phyloP scores from a whole-genome alignment of 163 green algal species.

The Scenedesmus sp. region DNA sequence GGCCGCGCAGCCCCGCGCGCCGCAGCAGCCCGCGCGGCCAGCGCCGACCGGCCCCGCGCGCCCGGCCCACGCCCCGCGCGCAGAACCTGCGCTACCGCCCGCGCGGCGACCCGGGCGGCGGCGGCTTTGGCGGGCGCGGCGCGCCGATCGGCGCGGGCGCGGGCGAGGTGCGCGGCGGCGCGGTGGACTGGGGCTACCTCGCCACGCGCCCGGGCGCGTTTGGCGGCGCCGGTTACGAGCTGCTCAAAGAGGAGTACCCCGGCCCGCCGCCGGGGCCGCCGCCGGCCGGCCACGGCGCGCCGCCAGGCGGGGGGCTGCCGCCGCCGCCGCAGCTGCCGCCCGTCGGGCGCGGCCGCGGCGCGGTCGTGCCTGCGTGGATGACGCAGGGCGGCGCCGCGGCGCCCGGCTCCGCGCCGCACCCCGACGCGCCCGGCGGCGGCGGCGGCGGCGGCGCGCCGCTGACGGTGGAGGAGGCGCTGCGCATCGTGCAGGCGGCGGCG shows the following conservation, averaged over 20 bases:
- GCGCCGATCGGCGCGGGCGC: conserved; percentile 48
- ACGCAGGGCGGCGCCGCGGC: not conserved
- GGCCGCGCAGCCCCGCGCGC: too few species aligned
- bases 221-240: conserved; percentile 30
- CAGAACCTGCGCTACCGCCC: conserved; percentile 53
- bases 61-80: not conserved
- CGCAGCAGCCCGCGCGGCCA: too few species aligned
- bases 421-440: conserved; percentile 1
- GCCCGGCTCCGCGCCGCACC: not conserved
- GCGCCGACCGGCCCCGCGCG: too few species aligned
- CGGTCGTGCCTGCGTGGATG: conserved; percentile 46
- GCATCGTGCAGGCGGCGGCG: conserved; percentile 52
- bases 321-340: conserved; percentile 28
- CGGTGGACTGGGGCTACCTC: conserved; percentile 74
- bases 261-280: not conserved
- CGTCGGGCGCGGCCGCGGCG: conserved; percentile 30
- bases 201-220: conserved; percentile 46
- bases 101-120: conserved; percentile 24
- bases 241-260: conserved; percentile 23
- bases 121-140: not conserved
- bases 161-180: conserved; percentile 52
- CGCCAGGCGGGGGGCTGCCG: not conserved
- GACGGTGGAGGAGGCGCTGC: conserved; percentile 54
- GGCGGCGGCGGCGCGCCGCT: not conserved
- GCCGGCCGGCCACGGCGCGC: not conserved